Evolutionary conservation across 257 asterid species (phyloP), one percentile per base, ranked within the genome.

Genomic region (Marsdenia floribunda): DNA sequence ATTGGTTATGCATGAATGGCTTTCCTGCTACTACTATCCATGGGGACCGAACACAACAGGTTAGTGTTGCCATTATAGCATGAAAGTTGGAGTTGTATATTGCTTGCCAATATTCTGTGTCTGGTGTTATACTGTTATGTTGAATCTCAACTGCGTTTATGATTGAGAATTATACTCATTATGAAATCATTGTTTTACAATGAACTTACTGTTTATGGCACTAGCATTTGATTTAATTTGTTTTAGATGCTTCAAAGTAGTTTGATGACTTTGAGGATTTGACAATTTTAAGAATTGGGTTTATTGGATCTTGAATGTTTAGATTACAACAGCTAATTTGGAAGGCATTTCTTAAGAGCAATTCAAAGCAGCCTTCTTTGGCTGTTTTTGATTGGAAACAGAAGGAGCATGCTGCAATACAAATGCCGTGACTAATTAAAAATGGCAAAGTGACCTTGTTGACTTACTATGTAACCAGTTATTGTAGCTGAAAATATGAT

Each of bases 21-120:
- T 92, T 92, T 80, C 95, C 93, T 75, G 97, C 97, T 68, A 92
- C 97, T 74, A 83, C 96, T 49, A 92, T 92, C 82, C 97, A 92
- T 42, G 97, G 97, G 71, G 97, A 92, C 81, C 84, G 97, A 77
- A 85, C 96, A 6, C 97, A 92, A 71, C 97, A 91, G 91, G 97
- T 90, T 70, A 73, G 49, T 12, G 47, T 38, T 54, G 13, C 12
- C 54, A 42, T 55, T 9, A 19, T 55, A 37, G 9, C 18, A 50
- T 71, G 46, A 19, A 42, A 16, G 24, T 54, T 37, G 35, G 16
- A 46, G 50, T 53, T 21, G 47, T 19, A 21, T 37, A 24, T 3
- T 54, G 38, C n/a, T 72, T 21, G 15, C 8, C 19, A 5, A 8
- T 5, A 38, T 69, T 22, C 38, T 26, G 15, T n/a, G 35, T 59